Percentiles rank a stretch among this genome's conserved stretches.
These are phyloP conservation scores for Geosmithia morbida DNA, from an alignment of 2,329 filamentous ascomycete genomes.

Conservation along the genomic window DNA sequence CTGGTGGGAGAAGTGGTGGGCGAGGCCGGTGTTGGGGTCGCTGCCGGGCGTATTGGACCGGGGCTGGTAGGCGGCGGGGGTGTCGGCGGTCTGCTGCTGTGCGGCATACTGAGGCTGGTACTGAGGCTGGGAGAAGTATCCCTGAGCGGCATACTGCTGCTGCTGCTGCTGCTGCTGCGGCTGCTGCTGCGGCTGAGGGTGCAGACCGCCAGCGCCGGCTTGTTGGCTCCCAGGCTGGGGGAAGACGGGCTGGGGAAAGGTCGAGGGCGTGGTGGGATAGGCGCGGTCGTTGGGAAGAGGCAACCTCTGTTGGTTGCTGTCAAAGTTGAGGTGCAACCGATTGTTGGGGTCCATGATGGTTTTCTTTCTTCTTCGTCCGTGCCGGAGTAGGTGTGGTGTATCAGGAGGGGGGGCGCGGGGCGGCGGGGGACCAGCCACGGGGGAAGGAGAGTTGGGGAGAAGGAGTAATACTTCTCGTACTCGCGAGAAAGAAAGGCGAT, in stretches of 20 bases:
- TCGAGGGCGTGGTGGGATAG: slow-evolving; percentile 84
- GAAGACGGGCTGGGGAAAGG: slow-evolving; percentile 83
- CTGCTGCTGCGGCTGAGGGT: slow-evolving; percentile 14
- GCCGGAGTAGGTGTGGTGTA: background rate
- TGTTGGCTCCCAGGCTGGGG: slow-evolving; percentile 11
- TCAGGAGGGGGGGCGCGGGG: background rate
- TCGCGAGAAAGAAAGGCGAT: too few relatives aligned
- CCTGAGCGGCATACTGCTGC: slow-evolving; percentile 28
- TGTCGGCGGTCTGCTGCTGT: slow-evolving; percentile 11
- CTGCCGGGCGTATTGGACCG: slow-evolving; percentile 48
- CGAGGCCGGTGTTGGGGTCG: slow-evolving; percentile 79
- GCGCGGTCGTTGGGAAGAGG: slow-evolving; percentile 46
- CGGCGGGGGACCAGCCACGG: background rate
- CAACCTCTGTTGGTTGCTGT: slow-evolving; percentile 46
- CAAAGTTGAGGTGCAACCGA: slow-evolving; percentile 53
- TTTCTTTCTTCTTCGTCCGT: background rate
- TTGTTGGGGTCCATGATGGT: slow-evolving; percentile 35
- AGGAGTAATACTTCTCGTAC: too few relatives aligned
- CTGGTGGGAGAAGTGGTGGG: slow-evolving; percentile 94
- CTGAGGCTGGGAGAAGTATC: slow-evolving; percentile 22
- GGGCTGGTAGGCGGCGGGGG: slow-evolving; percentile 24
- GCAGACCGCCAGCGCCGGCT: slow-evolving; percentile 6
- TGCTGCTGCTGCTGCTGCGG: slow-evolving; percentile 10
- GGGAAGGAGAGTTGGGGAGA: too few relatives aligned
- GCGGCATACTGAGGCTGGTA: slow-evolving; percentile 30